These are phyloP conservation scores for Termitomyces sp. DNA, from an alignment of 768 basidiomycete species.

Conservation along the genomic window DNA sequence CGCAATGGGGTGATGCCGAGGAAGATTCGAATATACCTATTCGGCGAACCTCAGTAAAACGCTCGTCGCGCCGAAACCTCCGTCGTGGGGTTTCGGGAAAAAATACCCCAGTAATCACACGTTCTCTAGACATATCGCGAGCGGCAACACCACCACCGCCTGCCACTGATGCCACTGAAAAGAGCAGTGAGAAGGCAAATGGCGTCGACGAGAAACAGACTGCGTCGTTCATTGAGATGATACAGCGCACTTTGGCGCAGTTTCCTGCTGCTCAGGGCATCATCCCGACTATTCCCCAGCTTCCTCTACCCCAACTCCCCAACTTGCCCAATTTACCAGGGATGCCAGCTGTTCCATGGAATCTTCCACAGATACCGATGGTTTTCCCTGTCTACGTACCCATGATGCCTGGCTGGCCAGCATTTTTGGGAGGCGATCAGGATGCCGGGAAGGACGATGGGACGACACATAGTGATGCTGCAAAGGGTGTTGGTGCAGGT, in stretches of 20 bases:
- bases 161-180: slow-evolving; percentile 10
- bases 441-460: slow-evolving; percentile 25
- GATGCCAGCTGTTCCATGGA: slow-evolving; percentile 63
- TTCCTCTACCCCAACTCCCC: slow-evolving; percentile 53
- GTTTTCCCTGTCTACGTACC: slow-evolving; percentile 82
- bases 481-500: slow-evolving; percentile 35
- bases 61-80: slow-evolving; percentile 30
- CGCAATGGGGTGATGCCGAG: slow-evolving; percentile 66
- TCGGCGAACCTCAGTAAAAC: slow-evolving; percentile 28
- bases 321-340: slow-evolving; percentile 65
- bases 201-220: slow-evolving; percentile 42
- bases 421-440: slow-evolving; percentile 53
- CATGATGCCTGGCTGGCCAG: slow-evolving; percentile 57
- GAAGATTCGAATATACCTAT: slow-evolving; percentile 51
- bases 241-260: slow-evolving; percentile 71
- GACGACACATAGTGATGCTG: slow-evolving; percentile 25
- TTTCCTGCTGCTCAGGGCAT: slow-evolving; percentile 54
- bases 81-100: slow-evolving; percentile 26
- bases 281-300: slow-evolving; percentile 42
- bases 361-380: slow-evolving; percentile 63
- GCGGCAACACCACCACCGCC: slow-evolving; percentile 27
- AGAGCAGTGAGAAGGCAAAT: slow-evolving; percentile 22
- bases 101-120: slow-evolving; percentile 20
- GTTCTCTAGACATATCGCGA: slow-evolving; percentile 29
- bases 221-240: slow-evolving; percentile 60